Evolutionary conservation across 2,329 filamentous ascomycete genomes (phyloP).

Genomic region (Colletotrichum neosansevieriae): DNA sequence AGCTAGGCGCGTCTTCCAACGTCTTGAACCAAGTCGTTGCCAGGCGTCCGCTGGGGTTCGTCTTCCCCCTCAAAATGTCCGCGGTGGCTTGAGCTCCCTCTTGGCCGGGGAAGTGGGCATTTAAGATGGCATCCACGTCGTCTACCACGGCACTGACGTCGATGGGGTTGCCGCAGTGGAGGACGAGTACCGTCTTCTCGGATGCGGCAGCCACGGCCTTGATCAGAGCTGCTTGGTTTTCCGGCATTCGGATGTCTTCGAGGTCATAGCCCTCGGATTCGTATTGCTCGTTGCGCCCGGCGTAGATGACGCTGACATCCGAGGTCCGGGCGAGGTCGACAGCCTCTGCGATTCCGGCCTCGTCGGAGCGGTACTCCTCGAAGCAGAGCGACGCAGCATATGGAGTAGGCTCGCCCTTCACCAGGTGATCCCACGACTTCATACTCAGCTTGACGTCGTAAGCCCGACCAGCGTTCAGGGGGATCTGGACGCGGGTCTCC

Average conservation of each 20-base stretch:
- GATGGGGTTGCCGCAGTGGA: constrained; percentile 32
- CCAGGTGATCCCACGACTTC: constrained; percentile 25
- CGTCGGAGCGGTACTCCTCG: constrained; percentile 32
- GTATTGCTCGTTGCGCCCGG: constrained; percentile 39
- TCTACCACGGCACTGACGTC: constrained; percentile 37
- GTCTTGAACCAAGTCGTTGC: constrained; percentile 39
- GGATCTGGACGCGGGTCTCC: constrained; percentile 35
- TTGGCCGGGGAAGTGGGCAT: constrained; percentile 38
- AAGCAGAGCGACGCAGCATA: constrained; percentile 38
- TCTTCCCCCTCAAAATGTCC: constrained; percentile 33
- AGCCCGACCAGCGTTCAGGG: constrained; percentile 25
- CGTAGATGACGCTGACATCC: constrained; percentile 37
- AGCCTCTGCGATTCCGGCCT: constrained; percentile 29
- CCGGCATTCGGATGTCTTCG: constrained; percentile 34
- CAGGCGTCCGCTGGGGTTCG: constrained; percentile 37
- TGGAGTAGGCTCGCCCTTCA: constrained; percentile 33
- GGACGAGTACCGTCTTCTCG: constrained; percentile 23
- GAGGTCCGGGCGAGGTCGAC: constrained; percentile 24
- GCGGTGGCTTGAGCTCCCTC: constrained; percentile 37
- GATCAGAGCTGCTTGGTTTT: constrained; percentile 35
- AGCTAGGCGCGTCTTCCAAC: constrained; percentile 36
- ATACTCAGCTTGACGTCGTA: constrained; percentile 38
- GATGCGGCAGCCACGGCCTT: constrained; percentile 36
- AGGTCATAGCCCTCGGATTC: constrained; percentile 40
- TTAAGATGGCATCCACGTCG: constrained; percentile 34